Evolutionary conservation across 1,284 basidiomycete genomes (phyloP).

Genomic region (Ceratobasidium sp.): DNA sequence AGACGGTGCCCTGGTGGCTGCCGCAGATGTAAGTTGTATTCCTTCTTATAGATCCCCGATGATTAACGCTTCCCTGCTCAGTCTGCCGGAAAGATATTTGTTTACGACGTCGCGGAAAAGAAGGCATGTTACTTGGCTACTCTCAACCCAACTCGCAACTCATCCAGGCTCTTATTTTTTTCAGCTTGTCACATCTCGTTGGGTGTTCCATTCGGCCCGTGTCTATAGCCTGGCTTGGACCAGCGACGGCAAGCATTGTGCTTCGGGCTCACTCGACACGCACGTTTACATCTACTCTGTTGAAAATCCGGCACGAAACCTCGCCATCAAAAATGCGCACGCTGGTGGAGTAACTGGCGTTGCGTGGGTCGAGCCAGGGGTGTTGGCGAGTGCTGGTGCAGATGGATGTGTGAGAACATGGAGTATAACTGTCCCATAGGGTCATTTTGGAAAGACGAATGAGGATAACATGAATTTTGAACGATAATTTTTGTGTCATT

Average conservation of each 20-base stretch:
- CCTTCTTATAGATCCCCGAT: background rate
- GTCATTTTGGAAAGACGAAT: background rate
- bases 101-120: slow-evolving; percentile 78
- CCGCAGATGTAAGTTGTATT: slow-evolving; percentile 78
- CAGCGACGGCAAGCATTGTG: slow-evolving; percentile 78
- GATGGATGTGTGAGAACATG: slow-evolving; percentile 87
- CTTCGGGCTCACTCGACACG: slow-evolving; percentile 91
- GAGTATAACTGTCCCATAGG: slow-evolving; percentile 69
- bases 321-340: slow-evolving; percentile 87
- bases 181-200: slow-evolving; percentile 76
- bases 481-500: background rate
- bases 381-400: slow-evolving; percentile 81
- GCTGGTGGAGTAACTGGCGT: slow-evolving; percentile 87
- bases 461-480: slow-evolving; percentile 1
- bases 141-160: background rate
- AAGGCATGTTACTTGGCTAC: slow-evolving; percentile 61
- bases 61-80: slow-evolving; percentile 54
- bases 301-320: slow-evolving; percentile 80
- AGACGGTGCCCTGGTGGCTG: slow-evolving; percentile 80
- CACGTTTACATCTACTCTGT: slow-evolving; percentile 92
- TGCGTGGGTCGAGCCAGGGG: slow-evolving; percentile 77
- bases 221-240: slow-evolving; percentile 87
- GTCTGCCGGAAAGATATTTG: slow-evolving; percentile 83
- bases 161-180: slow-evolving; percentile 4
- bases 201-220: slow-evolving; percentile 91